Percentiles rank a stretch among this genome's conserved stretches.
Conservation (phyloP, 306 rosid species). For the Corylus avellana region DNA sequence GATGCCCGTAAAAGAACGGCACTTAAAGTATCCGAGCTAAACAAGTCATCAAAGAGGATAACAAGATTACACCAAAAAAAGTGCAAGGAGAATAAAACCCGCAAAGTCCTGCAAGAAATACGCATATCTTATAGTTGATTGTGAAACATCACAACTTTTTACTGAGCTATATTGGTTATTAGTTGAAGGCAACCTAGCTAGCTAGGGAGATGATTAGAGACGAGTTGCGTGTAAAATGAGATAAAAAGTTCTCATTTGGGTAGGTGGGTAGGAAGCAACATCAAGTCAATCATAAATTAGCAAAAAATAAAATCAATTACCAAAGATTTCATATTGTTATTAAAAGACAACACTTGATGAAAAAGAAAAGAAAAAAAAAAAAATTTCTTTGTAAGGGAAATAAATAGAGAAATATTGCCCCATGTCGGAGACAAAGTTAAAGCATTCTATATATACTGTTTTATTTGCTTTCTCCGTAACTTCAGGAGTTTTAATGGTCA, state of each 20-base stretch:
- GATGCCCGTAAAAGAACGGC: no score
- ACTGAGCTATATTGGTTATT: not conserved
- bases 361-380: not conserved
- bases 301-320: not conserved
- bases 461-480: not conserved
- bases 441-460: no score
- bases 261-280: not conserved
- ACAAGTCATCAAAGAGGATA: no score
- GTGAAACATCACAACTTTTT: not conserved
- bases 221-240: not conserved
- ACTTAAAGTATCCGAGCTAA: no score
- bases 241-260: not conserved
- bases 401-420: not conserved
- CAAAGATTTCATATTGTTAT: not conserved
- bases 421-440: no score
- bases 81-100: no score
- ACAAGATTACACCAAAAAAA: no score
- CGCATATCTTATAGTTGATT: not conserved
- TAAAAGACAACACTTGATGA: not conserved
- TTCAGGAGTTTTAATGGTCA: not conserved
- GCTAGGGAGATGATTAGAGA: not conserved
- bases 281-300: not conserved
- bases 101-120: not conserved
- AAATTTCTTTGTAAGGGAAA: not conserved
- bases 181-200: not conserved